These are phyloP conservation scores for Eutrema japonicum DNA, from an alignment of 345 rosid species.

Conservation along the genomic window DNA sequence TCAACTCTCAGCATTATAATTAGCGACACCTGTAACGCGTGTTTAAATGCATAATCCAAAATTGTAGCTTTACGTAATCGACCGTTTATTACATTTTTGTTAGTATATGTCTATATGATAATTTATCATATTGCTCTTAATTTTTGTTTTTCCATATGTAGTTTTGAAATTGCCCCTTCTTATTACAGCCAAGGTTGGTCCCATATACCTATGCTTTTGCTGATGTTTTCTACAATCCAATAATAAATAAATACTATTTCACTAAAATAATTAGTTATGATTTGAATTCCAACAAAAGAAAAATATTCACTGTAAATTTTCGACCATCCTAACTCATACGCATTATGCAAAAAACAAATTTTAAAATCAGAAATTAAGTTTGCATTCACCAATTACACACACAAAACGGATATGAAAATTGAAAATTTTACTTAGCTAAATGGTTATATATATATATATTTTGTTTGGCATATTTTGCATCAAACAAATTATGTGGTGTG, in stretches of 20 bases:
- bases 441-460: not conserved
- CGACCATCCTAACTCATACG: not conserved
- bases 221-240: no score
- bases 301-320: not conserved
- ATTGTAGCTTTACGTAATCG: constrained; percentile 29
- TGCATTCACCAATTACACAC: not conserved
- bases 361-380: not conserved
- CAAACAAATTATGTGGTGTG: no score
- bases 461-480: constrained; percentile 31
- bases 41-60: constrained; percentile 36
- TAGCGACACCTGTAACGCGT: constrained; percentile 45
- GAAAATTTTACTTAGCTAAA: not conserved
- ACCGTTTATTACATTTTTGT: constrained; percentile 32
- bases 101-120: constrained; percentile 12
- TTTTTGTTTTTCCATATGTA: not conserved
- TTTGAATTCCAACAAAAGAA: not conserved
- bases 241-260: not conserved
- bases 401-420: not conserved
- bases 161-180: constrained; percentile 16
- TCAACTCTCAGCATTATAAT: constrained; percentile 24
- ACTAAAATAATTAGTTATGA: not conserved
- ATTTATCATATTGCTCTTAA: constrained; percentile 13
- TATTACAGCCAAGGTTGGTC: not conserved
- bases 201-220: not conserved
- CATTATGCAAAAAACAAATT: not conserved